Evolutionary conservation across 73 alveolate genomes (phyloP).

Genomic region (Paramecium bursaria): DNA sequence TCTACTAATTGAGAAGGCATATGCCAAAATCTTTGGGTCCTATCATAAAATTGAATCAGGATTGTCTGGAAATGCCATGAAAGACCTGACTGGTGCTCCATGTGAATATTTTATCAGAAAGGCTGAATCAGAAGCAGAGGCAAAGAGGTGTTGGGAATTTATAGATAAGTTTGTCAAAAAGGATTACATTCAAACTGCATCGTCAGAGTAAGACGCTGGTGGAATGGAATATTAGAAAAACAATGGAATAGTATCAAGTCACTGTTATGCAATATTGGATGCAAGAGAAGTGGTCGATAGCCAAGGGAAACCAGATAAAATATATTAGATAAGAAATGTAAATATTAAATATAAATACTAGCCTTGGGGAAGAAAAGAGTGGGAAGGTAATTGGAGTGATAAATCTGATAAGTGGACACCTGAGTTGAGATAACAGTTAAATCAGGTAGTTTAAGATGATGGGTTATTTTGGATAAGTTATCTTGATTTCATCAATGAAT

Average conservation of each 20-base stretch:
- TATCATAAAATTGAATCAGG: slow-evolving; percentile 83
- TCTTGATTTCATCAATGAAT: slow-evolving; percentile 87
- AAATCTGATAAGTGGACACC: slow-evolving; percentile 88
- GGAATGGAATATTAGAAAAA: slow-evolving; percentile 78
- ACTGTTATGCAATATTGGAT: slow-evolving; percentile 81
- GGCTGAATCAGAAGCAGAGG: slow-evolving; percentile 67
- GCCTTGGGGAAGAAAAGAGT: slow-evolving; percentile 72
- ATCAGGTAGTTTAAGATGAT: slow-evolving; percentile 85
- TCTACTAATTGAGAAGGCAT: slow-evolving; percentile 89
- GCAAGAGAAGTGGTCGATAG: slow-evolving; percentile 70
- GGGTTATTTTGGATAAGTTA: slow-evolving; percentile 89
- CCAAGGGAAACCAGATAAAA: slow-evolving; percentile 62
- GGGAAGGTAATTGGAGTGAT: slow-evolving; percentile 90
- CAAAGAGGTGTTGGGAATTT: slow-evolving; percentile 71
- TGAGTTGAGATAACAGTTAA: slow-evolving; percentile 80
- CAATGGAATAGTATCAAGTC: slow-evolving; percentile 83
- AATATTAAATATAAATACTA: background rate
- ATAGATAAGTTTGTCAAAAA: slow-evolving; percentile 57
- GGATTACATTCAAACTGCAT: slow-evolving; percentile 80
- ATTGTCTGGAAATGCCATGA: slow-evolving; percentile 77
- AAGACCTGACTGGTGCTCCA: slow-evolving; percentile 90
- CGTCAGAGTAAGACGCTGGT: slow-evolving; percentile 83
- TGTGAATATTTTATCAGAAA: slow-evolving; percentile 71
- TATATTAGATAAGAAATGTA: slow-evolving; percentile 60
- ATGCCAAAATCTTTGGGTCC: slow-evolving; percentile 91